A percentile compares a stretch with the other conserved stretches of the same genome.
Conservation (phyloP, 257 asterid species). For the Dorcoceras hygrometricum region DNA sequence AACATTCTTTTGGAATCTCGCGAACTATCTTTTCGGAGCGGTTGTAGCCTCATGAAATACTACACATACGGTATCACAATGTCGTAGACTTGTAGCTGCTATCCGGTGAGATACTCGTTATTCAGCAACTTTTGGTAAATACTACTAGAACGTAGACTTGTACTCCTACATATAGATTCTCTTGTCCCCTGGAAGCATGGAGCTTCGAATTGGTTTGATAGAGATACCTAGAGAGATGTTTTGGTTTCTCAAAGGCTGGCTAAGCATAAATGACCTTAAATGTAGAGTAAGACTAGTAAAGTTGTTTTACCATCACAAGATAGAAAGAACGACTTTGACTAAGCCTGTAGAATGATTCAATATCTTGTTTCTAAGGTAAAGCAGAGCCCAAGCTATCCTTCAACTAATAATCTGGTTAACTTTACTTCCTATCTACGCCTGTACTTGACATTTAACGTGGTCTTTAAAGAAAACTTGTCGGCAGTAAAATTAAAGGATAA, state of each 20-base stretch:
- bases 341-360: neutral
- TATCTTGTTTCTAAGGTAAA: conserved; percentile 6
- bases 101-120: conserved; percentile 10
- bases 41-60: neutral
- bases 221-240: conserved; percentile 11
- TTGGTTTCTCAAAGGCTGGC: no score
- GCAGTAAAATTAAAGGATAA: neutral
- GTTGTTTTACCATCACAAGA: conserved; percentile 6
- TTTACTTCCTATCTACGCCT: neutral
- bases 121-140: conserved; percentile 12
- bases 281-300: neutral
- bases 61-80: neutral
- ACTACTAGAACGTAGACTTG: conserved; percentile 13
- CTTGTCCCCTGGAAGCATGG: conserved; percentile 14
- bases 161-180: neutral
- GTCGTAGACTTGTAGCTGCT: neutral
- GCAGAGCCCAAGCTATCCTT: neutral
- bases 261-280: conserved; percentile 11
- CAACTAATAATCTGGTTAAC: neutral
- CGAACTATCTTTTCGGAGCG: neutral
- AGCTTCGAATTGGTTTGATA: conserved; percentile 12
- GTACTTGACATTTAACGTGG: neutral
- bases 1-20: neutral
- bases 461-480: neutral
- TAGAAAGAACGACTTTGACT: conserved; percentile 9